These are phyloP conservation scores for Hanseniaspora osmophila DNA, from an alignment of 805 yeast genomes.

Conservation along the genomic window DNA sequence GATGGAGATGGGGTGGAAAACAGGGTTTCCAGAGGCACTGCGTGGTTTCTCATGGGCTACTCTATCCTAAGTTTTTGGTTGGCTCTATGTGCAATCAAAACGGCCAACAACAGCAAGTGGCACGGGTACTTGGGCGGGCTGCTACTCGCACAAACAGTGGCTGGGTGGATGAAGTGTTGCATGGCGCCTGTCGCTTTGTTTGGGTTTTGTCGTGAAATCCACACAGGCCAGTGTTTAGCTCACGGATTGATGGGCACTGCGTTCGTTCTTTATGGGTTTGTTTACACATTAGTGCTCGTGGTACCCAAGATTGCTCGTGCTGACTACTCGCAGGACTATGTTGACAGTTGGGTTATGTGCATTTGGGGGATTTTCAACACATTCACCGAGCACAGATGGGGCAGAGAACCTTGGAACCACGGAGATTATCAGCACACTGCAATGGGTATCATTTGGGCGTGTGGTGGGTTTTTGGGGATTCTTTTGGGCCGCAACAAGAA, in stretches of 20 bases:
- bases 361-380: slow-evolving; percentile 89
- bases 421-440: slow-evolving; percentile 92
- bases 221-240: slow-evolving; percentile 90
- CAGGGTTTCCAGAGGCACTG: slow-evolving; percentile 50
- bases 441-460: slow-evolving; percentile 96
- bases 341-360: slow-evolving; percentile 68
- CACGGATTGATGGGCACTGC: slow-evolving; percentile 95
- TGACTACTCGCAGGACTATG: slow-evolving; percentile 65
- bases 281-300: slow-evolving; percentile 50
- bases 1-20: slow-evolving; percentile 56
- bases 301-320: slow-evolving; percentile 60
- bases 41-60: slow-evolving; percentile 43
- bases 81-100: slow-evolving; percentile 44
- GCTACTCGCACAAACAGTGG: slow-evolving; percentile 33
- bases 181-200: slow-evolving; percentile 72
- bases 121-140: slow-evolving; percentile 28
- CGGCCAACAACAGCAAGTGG: slow-evolving; percentile 28
- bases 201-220: slow-evolving; percentile 74
- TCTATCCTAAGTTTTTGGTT: slow-evolving; percentile 34
- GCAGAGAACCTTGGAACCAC: slow-evolving; percentile 72
- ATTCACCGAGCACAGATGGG: slow-evolving; percentile 95
- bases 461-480: slow-evolving; percentile 79
- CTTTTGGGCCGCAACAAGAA: slow-evolving; percentile 53
- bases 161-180: slow-evolving; percentile 70
- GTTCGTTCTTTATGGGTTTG: slow-evolving; percentile 66